Percentiles rank a stretch among this genome's conserved stretches.
phyloP scores from a whole-genome alignment of 768 basidiomycete species.

The Lactarius psammicola region DNA sequence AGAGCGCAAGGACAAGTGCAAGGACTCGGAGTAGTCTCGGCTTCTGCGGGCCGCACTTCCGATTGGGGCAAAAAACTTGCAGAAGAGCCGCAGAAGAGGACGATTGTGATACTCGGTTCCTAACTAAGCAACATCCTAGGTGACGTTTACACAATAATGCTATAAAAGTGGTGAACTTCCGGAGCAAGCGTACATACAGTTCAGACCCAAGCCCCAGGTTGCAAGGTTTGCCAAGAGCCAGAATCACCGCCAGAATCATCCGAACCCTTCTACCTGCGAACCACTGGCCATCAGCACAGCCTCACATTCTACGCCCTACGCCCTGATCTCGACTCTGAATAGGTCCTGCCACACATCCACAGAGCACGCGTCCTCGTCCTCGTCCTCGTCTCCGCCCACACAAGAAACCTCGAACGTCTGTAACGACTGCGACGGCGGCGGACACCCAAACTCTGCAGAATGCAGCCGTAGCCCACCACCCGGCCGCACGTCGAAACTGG shows the following conservation, averaged over 20 bases:
- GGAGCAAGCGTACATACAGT: constrained; percentile 1
- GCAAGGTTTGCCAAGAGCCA: background rate
- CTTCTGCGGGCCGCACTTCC: no score
- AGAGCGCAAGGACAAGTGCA: no score
- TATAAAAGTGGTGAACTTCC: constrained; percentile 3
- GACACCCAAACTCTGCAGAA: constrained; percentile 17
- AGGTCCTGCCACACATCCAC: constrained; percentile 23
- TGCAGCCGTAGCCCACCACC: constrained; percentile 9
- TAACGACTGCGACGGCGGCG: constrained; percentile 12
- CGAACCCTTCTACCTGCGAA: background rate
- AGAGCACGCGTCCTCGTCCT: constrained; percentile 7
- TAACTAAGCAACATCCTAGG: constrained; percentile 1
- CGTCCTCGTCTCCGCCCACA: constrained; percentile 13
- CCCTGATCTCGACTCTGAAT: constrained; percentile 16
- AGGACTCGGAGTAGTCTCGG: no score
- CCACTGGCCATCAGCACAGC: background rate
- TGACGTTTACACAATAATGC: background rate
- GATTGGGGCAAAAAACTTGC: no score
- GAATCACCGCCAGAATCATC: background rate
- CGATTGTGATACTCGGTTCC: background rate
- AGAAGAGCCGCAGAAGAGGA: background rate
- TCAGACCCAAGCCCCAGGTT: background rate
- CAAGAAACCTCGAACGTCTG: constrained; percentile 21
- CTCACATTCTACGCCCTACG: background rate
- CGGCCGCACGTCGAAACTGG: constrained; percentile 14